phyloP scores from a whole-genome alignment of 2,329 filamentous ascomycete species.

The Colletotrichum filicis region DNA sequence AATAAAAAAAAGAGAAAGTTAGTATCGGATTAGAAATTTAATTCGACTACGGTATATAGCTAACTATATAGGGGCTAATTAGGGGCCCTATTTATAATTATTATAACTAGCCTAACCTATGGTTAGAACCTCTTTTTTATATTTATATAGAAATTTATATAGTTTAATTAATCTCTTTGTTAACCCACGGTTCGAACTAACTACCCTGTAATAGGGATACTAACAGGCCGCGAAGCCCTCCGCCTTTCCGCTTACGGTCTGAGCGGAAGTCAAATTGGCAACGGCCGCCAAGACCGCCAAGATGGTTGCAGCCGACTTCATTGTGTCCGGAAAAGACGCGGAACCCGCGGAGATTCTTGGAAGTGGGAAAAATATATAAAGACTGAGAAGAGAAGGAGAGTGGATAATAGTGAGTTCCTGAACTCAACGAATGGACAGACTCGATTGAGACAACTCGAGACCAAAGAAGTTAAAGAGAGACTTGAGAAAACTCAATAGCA shows the following conservation, averaged over 20 bases:
- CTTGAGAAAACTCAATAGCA: neutral
- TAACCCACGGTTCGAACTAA: too few relatives aligned
- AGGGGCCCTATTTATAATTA: too few relatives aligned
- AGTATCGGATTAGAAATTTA: too few relatives aligned
- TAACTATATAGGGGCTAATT: too few relatives aligned
- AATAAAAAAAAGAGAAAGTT: too few relatives aligned
- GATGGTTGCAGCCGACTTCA: conserved; percentile 23
- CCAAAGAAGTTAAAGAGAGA: conserved; percentile 5
- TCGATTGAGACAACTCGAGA: neutral
- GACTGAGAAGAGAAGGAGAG: neutral
- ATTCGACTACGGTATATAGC: too few relatives aligned
- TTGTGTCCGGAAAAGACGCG: neutral
- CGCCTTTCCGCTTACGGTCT: conserved; percentile 40
- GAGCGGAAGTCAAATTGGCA: conserved; percentile 13
- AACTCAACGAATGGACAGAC: conserved; percentile 9
- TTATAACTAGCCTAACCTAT: too few relatives aligned
- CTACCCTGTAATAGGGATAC: too few relatives aligned
- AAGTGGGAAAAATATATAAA: neutral
- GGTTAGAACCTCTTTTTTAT: too few relatives aligned
- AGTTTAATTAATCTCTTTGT: too few relatives aligned
- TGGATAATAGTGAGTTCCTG: conserved; percentile 3
- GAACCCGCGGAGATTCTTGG: neutral
- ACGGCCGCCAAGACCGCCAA: conserved; percentile 28
- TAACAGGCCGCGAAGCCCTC: conserved; percentile 44
- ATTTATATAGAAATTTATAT: too few relatives aligned